Conservation (phyloP, 2,329 filamentous ascomycete genomes). For the Drechslerella coelobrocha region DNA sequence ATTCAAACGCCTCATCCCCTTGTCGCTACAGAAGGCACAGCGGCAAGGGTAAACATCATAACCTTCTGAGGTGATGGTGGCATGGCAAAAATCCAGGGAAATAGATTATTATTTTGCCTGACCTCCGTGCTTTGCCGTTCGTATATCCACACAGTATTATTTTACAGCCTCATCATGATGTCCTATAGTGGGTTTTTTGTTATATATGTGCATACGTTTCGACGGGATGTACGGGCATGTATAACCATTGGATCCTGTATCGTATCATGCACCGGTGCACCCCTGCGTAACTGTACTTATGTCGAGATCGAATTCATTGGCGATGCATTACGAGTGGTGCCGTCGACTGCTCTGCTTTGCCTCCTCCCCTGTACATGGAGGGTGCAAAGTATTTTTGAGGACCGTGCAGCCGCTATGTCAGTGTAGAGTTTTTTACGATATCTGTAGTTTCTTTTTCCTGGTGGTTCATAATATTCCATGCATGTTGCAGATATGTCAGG, state of each 20-base stretch:
- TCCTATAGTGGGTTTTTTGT: neutral
- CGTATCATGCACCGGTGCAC: too few relatives aligned
- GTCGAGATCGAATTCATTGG: too few relatives aligned
- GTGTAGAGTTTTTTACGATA: neutral
- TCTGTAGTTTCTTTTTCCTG: neutral
- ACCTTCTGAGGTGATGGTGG: neutral
- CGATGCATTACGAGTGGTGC: too few relatives aligned
- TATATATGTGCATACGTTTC: neutral
- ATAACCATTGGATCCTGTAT: too few relatives aligned
- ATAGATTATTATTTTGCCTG: neutral
- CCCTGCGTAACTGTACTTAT: too few relatives aligned
- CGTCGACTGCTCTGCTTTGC: too few relatives aligned
- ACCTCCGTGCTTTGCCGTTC: conserved; percentile 2
- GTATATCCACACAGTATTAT: neutral
- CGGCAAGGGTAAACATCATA: conserved; percentile 3
- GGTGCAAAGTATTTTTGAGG: too few relatives aligned
- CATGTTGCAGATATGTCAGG: conserved; percentile 7
- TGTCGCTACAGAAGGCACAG: neutral
- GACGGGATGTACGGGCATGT: too few relatives aligned
- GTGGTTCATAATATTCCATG: neutral
- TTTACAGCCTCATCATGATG: neutral
- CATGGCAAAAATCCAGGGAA: neutral
- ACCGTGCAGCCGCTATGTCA: neutral
- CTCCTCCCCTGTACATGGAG: too few relatives aligned
- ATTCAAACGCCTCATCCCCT: conserved; percentile 5